Evolutionary conservation across 306 rosid genomes (phyloP).

Genomic region (Sesbania bispinosa): DNA sequence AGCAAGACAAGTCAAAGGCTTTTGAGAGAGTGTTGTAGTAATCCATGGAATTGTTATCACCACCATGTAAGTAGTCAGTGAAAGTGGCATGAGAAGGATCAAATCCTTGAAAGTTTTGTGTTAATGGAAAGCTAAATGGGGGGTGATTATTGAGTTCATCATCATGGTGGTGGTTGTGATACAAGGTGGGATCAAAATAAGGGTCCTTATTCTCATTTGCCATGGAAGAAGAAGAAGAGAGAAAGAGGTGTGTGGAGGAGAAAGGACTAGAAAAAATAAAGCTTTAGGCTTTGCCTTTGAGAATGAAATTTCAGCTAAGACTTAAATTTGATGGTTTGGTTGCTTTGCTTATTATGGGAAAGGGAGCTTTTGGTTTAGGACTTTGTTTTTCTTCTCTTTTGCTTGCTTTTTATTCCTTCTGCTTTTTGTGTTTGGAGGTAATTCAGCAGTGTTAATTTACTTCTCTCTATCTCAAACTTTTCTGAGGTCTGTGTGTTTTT

Average conservation of each 20-base stretch:
- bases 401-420: constrained; percentile 26
- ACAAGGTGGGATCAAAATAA: constrained; percentile 56
- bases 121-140: constrained; percentile 28
- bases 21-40: constrained; percentile 63
- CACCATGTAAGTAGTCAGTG: constrained; percentile 68
- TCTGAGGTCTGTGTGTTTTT: neutral
- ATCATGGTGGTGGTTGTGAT: constrained; percentile 41
- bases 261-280: constrained; percentile 8
- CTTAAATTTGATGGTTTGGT: constrained; percentile 35
- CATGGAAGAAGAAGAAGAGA: constrained; percentile 38
- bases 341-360: constrained; percentile 41
- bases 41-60: no score
- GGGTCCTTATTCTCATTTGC: constrained; percentile 38
- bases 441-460: constrained; percentile 6
- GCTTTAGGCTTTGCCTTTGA: constrained; percentile 29
- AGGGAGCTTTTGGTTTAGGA: constrained; percentile 39
- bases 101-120: constrained; percentile 42
- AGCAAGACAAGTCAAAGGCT: constrained; percentile 85
- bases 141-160: constrained; percentile 35
- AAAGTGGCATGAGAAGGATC: constrained; percentile 53
- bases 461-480: neutral
- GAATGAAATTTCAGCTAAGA: constrained; percentile 41
- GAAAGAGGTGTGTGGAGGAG: neutral
- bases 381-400: constrained; percentile 36
- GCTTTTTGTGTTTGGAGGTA: constrained; percentile 30